phyloP scores from a whole-genome alignment of 345 rosid species.

The Eucalyptus marginata region DNA sequence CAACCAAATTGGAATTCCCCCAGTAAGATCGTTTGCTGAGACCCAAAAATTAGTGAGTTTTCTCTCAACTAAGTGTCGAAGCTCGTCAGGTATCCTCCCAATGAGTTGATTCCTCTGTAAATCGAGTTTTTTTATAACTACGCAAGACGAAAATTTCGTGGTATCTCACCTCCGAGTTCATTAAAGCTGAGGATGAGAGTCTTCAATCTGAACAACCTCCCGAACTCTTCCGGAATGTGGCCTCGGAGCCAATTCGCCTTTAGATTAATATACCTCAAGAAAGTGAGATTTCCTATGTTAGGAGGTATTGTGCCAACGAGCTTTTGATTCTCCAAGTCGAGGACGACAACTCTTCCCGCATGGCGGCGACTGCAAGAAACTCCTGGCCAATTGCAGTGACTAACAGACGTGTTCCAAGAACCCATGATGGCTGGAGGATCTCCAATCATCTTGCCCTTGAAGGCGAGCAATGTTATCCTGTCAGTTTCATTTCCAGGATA shows the following conservation, averaged over 20 bases:
- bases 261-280: neutral
- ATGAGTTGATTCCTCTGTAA: accelerated
- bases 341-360: accelerated
- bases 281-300: neutral
- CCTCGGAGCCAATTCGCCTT: accelerated
- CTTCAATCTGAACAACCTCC: neutral
- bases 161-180: neutral
- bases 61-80: too few relatives aligned
- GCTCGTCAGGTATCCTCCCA: neutral
- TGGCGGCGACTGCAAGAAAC: neutral
- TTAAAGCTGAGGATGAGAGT: accelerated
- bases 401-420: neutral
- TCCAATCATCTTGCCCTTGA: neutral
- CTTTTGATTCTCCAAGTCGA: neutral
- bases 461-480: neutral
- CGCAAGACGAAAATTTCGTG: neutral
- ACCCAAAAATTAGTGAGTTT: accelerated
- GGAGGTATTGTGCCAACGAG: neutral
- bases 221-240: accelerated
- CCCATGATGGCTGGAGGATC: neutral
- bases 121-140: accelerated
- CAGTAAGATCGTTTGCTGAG: accelerated
- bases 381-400: neutral
- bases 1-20: neutral
- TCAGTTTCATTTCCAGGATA: neutral